A percentile compares a stretch with the other conserved stretches of the same genome.
These are phyloP conservation scores for Bretziella fagacearum DNA, from an alignment of 2,329 filamentous ascomycete genomes.

Conservation along the genomic window DNA sequence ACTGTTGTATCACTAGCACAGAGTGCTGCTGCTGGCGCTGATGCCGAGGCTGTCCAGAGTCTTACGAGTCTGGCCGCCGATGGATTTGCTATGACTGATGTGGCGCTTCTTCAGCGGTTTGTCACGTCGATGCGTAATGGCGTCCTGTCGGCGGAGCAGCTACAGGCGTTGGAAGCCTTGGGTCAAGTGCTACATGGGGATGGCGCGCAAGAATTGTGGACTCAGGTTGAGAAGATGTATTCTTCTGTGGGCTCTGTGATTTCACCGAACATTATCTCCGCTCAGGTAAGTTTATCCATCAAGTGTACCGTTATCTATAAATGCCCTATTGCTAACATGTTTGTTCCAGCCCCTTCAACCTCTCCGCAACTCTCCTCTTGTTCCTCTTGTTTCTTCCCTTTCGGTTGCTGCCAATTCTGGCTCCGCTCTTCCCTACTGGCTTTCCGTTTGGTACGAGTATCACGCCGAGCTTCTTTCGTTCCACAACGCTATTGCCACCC, in stretches of 20 bases:
- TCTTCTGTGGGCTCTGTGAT: conserved; percentile 17
- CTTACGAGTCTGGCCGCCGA: conserved; percentile 11
- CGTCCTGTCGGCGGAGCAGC: conserved; percentile 1
- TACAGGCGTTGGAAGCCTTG: conserved; percentile 7
- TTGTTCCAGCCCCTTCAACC: conserved; percentile 37
- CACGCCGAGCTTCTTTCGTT: conserved; percentile 29
- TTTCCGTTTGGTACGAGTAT: conserved; percentile 35
- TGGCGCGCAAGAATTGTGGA: conserved; percentile 10
- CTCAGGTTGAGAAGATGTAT: conserved; percentile 24
- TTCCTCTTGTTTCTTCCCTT: conserved; percentile 29
- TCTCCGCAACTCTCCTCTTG: conserved; percentile 38
- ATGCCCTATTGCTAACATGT: conserved; percentile 12
- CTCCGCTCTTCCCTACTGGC: conserved; percentile 27
- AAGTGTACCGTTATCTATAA: neutral
- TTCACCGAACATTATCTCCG: conserved; percentile 18
- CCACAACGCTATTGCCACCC: conserved; percentile 25
- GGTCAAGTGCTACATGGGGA: conserved; percentile 7
- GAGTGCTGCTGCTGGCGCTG: neutral
- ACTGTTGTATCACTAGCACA: conserved; percentile 15
- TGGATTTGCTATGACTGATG: conserved; percentile 14
- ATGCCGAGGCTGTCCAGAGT: neutral
- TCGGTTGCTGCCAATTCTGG: conserved; percentile 28
- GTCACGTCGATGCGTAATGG: conserved; percentile 2
- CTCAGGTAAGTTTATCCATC: conserved; percentile 26
- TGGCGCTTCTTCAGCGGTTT: conserved; percentile 15